Evolutionary conservation across 2,329 filamentous ascomycete genomes (phyloP).

Genomic region (Fusarium mexicanum): DNA sequence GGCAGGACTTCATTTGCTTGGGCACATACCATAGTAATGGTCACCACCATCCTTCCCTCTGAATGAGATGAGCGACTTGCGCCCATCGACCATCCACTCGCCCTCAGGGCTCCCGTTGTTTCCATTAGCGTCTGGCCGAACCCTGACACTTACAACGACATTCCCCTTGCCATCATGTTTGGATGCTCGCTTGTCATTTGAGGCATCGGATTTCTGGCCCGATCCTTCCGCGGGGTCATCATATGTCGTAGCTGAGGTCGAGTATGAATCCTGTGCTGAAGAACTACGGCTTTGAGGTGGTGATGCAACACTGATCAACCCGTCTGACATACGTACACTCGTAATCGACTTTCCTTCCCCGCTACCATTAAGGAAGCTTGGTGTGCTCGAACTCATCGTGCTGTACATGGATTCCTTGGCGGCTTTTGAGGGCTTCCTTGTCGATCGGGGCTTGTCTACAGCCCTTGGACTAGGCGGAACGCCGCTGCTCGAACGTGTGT

Average conservation of each 20-base stretch:
- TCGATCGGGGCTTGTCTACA: constrained; percentile 57
- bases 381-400: constrained; percentile 62
- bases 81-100: constrained; percentile 93
- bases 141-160: constrained; percentile 92
- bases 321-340: constrained; percentile 75
- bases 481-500: constrained; percentile 63
- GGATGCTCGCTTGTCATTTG: constrained; percentile 59
- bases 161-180: constrained; percentile 86
- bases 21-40: constrained; percentile 82
- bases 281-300: constrained; percentile 90
- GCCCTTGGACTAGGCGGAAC: constrained; percentile 70
- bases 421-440: constrained; percentile 63
- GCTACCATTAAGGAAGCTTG: constrained; percentile 81
- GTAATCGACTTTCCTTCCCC: constrained; percentile 80
- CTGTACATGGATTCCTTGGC: constrained; percentile 63
- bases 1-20: background rate
- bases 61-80: constrained; percentile 83
- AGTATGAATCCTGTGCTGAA: constrained; percentile 91
- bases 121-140: constrained; percentile 81
- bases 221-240: constrained; percentile 76
- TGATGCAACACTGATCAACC: constrained; percentile 79
- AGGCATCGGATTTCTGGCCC: constrained; percentile 46
- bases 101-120: constrained; percentile 71
- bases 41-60: constrained; percentile 90
- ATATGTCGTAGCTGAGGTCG: constrained; percentile 87